These are phyloP conservation scores for Colletotrichum australisinense DNA, from an alignment of 2,329 filamentous ascomycete genomes.

Conservation along the genomic window DNA sequence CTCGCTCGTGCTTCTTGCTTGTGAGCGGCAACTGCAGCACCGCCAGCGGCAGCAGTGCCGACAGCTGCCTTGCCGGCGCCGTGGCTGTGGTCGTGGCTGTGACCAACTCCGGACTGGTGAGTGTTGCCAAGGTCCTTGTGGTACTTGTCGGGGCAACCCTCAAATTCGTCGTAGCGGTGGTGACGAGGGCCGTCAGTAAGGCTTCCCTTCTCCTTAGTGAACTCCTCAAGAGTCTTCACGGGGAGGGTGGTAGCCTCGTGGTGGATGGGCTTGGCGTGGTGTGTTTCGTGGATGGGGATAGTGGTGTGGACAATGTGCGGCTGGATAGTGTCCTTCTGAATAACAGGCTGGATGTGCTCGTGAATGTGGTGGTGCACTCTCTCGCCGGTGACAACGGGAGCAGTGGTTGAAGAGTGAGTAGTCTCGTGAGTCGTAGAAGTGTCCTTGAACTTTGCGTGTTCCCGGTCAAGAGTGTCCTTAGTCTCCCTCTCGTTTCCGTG, in stretches of 20 bases:
- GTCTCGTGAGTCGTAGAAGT: constrained; percentile 44
- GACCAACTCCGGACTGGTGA: background rate
- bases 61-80: background rate
- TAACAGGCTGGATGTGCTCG: constrained; percentile 76
- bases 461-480: constrained; percentile 59
- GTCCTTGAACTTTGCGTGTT: constrained; percentile 53
- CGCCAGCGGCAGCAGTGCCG: background rate
- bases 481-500: constrained; percentile 67
- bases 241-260: constrained; percentile 74
- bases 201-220: constrained; percentile 61
- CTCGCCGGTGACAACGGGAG: constrained; percentile 43
- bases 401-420: constrained; percentile 41
- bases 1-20: constrained; percentile 2
- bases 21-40: background rate
- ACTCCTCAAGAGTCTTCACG: constrained; percentile 73
- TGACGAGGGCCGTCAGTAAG: constrained; percentile 54
- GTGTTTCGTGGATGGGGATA: constrained; percentile 77
- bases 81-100: background rate
- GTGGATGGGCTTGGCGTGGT: constrained; percentile 74
- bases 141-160: constrained; percentile 67
- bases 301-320: constrained; percentile 78
- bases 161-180: constrained; percentile 51
- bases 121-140: constrained; percentile 37
- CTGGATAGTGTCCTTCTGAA: constrained; percentile 77
- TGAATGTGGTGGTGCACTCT: constrained; percentile 62